phyloP scores from a whole-genome alignment of 192 early-diverging fungal genomes.

The Paraglomus brasilianum region DNA sequence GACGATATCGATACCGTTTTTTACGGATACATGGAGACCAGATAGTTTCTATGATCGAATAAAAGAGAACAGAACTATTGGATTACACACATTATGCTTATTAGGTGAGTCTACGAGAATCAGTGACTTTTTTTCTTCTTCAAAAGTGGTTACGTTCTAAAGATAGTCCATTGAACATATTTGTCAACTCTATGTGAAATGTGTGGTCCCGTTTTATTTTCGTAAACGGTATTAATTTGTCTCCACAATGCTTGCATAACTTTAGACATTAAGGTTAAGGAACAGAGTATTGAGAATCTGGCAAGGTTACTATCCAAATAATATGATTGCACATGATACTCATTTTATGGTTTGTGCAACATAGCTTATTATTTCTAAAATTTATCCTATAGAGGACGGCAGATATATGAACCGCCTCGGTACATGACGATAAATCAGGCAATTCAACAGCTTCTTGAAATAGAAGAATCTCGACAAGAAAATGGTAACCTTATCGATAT shows the following conservation, averaged over 20 bases:
- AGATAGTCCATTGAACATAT: no score
- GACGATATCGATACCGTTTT: slow-evolving; percentile 98
- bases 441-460: slow-evolving; percentile 89
- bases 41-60: slow-evolving; percentile 96
- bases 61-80: slow-evolving; percentile 78
- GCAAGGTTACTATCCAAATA: slow-evolving; percentile 52
- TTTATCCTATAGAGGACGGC: slow-evolving; percentile 61
- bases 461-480: slow-evolving; percentile 77
- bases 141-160: neutral
- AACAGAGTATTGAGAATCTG: slow-evolving; percentile 95
- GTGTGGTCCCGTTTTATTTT: slow-evolving; percentile 24
- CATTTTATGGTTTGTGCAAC: neutral
- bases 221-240: neutral
- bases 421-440: slow-evolving; percentile 96
- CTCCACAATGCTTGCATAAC: neutral
- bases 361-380: slow-evolving; percentile 4
- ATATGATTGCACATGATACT: slow-evolving; percentile 23
- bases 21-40: slow-evolving; percentile 94
- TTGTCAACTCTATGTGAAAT: no score
- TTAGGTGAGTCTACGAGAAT: no score
- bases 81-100: slow-evolving; percentile 92
- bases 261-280: slow-evolving; percentile 97
- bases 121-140: no score
- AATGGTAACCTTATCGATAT: slow-evolving; percentile 42
- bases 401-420: slow-evolving; percentile 96